A percentile compares a stretch with the other conserved stretches of the same genome.
Conservation (phyloP, 208 protist species). For the Acanthamoeba culbertsoni region DNA sequence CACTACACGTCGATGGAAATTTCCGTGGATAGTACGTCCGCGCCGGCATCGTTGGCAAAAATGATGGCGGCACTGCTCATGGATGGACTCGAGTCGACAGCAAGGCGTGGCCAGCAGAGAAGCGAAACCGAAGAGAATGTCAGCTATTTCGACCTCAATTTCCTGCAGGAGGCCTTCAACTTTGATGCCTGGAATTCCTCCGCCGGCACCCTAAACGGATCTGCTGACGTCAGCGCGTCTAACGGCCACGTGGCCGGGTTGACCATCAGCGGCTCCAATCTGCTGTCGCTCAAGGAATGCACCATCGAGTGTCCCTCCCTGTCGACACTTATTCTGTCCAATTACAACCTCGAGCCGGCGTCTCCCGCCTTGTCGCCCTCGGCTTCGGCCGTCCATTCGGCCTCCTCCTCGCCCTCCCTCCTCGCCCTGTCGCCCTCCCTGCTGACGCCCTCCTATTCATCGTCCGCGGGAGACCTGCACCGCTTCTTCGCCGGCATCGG, state of each 20-base stretch:
- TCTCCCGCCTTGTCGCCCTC: background rate
- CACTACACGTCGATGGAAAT: too few species aligned
- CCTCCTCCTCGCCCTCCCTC: background rate
- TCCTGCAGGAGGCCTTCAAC: background rate
- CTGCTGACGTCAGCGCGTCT: background rate
- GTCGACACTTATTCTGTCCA: conserved; percentile 3
- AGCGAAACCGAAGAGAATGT: background rate
- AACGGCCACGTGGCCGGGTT: background rate
- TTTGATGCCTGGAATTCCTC: background rate
- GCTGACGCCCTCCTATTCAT: background rate
- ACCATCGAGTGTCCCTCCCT: conserved; percentile 29
- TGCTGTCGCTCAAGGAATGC: background rate
- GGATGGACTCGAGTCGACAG: background rate
- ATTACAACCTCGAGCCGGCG: conserved; percentile 20
- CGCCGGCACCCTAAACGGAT: background rate
- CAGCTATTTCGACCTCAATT: background rate
- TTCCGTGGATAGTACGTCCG: too few species aligned
- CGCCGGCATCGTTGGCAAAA: background rate
- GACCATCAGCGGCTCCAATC: background rate
- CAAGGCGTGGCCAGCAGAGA: too few species aligned
- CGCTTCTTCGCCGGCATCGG: background rate
- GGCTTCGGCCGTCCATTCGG: background rate
- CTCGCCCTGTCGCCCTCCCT: background rate
- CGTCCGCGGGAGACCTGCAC: background rate
- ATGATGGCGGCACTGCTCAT: background rate